Conservation (phyloP, 1,284 basidiomycete genomes). For the Coniferiporia weirii region DNA sequence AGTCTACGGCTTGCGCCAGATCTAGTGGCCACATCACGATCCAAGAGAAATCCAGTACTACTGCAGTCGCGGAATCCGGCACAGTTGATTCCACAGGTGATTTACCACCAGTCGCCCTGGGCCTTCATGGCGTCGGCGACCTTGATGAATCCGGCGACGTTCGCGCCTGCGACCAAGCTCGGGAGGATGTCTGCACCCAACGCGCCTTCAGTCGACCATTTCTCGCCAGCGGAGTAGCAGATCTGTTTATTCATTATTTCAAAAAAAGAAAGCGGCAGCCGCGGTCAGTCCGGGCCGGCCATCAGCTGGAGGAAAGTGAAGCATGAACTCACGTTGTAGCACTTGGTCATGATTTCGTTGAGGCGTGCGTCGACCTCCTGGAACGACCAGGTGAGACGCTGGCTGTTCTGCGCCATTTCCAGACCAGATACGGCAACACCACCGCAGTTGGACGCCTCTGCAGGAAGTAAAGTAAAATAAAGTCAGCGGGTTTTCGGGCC, state of each 20-base stretch:
- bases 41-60: too few species aligned
- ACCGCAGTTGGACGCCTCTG: constrained; percentile 65
- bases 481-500: not conserved
- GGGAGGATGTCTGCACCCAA: constrained; percentile 41
- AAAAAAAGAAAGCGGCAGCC: not conserved
- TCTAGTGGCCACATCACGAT: too few species aligned
- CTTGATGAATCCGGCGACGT: constrained; percentile 75
- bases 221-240: constrained; percentile 53
- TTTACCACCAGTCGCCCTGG: constrained; percentile 73
- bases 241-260: constrained; percentile 29
- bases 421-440: constrained; percentile 70
- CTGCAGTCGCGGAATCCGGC: too few species aligned
- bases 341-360: constrained; percentile 72
- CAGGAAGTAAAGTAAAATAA: not conserved
- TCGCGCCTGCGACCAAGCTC: constrained; percentile 65
- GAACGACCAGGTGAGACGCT: constrained; percentile 60
- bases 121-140: constrained; percentile 63
- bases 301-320: constrained; percentile 5
- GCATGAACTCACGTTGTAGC: constrained; percentile 40
- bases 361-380: constrained; percentile 69
- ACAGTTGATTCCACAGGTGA: not conserved
- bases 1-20: too few species aligned
- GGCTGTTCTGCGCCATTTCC: constrained; percentile 81
- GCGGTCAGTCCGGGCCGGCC: constrained; percentile 16
- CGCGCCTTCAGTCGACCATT: constrained; percentile 50